These are phyloP conservation scores for Cystofilobasidium bisporidii DNA, from an alignment of 768 basidiomycete species.

Conservation along the genomic window DNA sequence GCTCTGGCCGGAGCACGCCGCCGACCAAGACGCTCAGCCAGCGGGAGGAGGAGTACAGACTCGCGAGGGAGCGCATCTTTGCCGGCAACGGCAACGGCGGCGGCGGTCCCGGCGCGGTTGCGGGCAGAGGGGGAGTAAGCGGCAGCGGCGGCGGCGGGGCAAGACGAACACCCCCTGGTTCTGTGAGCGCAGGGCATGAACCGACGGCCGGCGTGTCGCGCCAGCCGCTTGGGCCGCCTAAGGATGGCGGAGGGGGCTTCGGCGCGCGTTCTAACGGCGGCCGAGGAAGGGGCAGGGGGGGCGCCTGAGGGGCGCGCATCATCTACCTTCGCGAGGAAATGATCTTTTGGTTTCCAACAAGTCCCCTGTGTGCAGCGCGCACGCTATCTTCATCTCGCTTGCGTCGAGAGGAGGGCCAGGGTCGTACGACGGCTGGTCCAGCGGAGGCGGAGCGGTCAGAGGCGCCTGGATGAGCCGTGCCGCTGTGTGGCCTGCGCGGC, in stretches of 20 bases:
- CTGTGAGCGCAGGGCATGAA: background rate
- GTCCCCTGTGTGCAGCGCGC: no score
- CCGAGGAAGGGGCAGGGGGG: no score
- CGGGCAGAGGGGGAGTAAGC: background rate
- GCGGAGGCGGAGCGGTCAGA: no score
- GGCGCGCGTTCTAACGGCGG: background rate
- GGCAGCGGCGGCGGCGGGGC: background rate
- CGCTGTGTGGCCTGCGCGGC: no score
- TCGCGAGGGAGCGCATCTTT: slow-evolving; percentile 20
- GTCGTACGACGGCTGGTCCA: no score
- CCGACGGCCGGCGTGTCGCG: background rate
- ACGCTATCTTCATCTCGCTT: no score
- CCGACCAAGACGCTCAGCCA: slow-evolving; percentile 9
- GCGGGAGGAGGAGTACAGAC: slow-evolving; percentile 19
- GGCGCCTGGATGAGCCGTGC: no score
- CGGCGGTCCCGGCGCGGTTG: background rate
- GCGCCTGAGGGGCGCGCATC: no score
- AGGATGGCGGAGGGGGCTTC: background rate
- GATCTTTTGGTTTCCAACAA: no score
- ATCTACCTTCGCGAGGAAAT: no score
- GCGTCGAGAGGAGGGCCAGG: no score
- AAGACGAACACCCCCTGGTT: background rate
- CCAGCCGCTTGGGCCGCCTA: background rate
- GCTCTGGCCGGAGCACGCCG: background rate
- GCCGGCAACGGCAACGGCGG: background rate